phyloP scores from a whole-genome alignment of 2,329 filamentous ascomycete species.

The Leptodontidium sp. region DNA sequence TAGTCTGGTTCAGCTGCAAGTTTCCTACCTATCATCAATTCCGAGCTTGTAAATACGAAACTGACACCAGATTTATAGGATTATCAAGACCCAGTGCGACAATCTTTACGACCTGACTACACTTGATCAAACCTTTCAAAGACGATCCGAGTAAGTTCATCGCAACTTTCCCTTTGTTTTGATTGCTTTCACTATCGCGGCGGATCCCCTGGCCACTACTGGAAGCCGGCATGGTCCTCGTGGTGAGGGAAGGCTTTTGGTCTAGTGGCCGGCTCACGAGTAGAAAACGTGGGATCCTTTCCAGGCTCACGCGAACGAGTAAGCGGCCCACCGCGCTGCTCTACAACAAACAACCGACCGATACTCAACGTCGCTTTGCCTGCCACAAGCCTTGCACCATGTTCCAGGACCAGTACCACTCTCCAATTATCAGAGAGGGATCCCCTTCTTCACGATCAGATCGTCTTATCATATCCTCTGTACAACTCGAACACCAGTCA shows the following conservation, averaged over 20 bases:
- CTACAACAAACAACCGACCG: conserved; percentile 28
- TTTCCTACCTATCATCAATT: conserved; percentile 28
- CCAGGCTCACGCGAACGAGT: conserved; percentile 31
- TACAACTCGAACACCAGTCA: conserved; percentile 29
- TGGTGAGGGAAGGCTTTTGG: conserved; percentile 3
- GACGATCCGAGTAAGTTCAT: conserved; percentile 26
- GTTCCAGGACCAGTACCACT: conserved; percentile 20
- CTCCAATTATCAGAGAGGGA: conserved; percentile 30
- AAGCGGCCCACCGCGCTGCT: conserved; percentile 32
- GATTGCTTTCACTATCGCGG: not conserved
- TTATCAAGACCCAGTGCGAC: not conserved
- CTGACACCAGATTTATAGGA: conserved; percentile 32
- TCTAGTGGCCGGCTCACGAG: conserved; percentile 29
- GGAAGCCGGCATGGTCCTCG: conserved; percentile 2
- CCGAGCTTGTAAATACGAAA: conserved; percentile 25
- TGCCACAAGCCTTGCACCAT: conserved; percentile 35
- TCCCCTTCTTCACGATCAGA: conserved; percentile 28
- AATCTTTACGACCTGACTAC: not conserved
- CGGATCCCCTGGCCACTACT: not conserved
- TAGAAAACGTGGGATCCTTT: conserved; percentile 38
- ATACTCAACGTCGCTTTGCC: conserved; percentile 24
- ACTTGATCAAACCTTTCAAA: not conserved
- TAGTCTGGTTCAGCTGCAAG: conserved; percentile 32
- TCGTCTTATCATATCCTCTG: conserved; percentile 34
- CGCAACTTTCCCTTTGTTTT: conserved; percentile 22